Evolutionary conservation across 164 flowering plant species (phyloP), one percentile per base, ranked within the genome.

Genomic region (Annona cherimola): DNA sequence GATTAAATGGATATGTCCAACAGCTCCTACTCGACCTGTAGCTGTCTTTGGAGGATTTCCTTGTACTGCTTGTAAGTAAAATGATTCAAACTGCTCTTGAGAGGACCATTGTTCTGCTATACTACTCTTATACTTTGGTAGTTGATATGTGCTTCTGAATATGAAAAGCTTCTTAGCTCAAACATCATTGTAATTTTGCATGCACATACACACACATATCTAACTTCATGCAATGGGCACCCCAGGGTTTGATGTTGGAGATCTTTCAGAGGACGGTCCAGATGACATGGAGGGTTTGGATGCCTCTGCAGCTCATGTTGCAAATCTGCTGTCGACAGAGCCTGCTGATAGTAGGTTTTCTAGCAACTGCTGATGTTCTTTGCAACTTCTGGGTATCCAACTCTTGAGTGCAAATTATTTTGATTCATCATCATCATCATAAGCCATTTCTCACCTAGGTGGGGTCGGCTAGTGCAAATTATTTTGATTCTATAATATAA

Each of bases 231-330:
- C 42, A 64, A 64, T 68, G n/a, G 66, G 42, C 20, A 19, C 73
- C 35, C 35, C 83, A 90, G 97, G 97, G 99, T 96, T 90, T 81
- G 96, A 96, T 72, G 88, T 87, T 61, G 90, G 88, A 73, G 97
- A 96, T 69, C 89, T 96, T 82, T 89, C 97, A 60, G 97, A 93
- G 75, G 88, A 96, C 69, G 83, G 88, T 74, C 89, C 96, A 14
- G 95, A 90, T 81, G 99, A 96, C 73, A 68, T 80, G 75, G 97
- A 93, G 75, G 97, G 97, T 64, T 84, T 96, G 79, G 99, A 96
- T 88, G 89, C 92, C 76, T 86, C 99, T 55, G 99, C 96, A 63
- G 87, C 98, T 61, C 98, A 96, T 80, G 82, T 96, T 77, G 97
- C 97, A 71, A 96, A 92, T 69, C 77, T 96, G 77, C 79, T 96